phyloP scores from a whole-genome alignment of 192 early-diverging fungal species.

The Backusella tarrabulga region DNA sequence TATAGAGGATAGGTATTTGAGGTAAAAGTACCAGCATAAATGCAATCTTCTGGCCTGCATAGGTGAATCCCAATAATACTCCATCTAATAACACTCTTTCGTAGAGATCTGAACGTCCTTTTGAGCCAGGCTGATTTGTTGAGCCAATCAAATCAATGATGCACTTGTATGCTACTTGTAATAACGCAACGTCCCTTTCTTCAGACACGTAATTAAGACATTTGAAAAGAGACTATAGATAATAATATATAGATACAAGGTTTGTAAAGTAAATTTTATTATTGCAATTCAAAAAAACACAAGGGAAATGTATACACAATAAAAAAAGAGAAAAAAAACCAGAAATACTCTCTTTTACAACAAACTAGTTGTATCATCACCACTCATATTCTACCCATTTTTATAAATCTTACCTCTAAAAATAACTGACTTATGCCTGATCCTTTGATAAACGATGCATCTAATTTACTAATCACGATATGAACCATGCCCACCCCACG shows the following conservation, averaged over 20 bases:
- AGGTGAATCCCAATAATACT: neutral
- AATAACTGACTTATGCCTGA: conserved; percentile 23
- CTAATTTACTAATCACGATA: conserved; percentile 17
- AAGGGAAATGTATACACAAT: neutral
- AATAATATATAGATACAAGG: neutral
- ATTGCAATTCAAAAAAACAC: neutral
- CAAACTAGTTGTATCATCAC: neutral
- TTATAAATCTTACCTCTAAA: conserved; percentile 17
- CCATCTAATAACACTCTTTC: conserved; percentile 18
- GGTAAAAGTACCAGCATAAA: neutral
- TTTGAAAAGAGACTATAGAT: conserved; percentile 16
- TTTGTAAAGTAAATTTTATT: neutral
- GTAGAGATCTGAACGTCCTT: conserved; percentile 7
- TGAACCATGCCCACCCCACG: conserved; percentile 13
- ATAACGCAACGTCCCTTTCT: neutral
- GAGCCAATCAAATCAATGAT: conserved; percentile 12
- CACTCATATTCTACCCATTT: neutral
- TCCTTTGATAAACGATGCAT: neutral
- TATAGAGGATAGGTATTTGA: neutral
- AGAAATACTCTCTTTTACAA: neutral
- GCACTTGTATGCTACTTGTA: conserved; percentile 19
- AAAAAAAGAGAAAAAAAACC: neutral
- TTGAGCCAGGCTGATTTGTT: neutral
- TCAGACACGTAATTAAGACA: conserved; percentile 21
- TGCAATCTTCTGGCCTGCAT: conserved; percentile 12